These are phyloP conservation scores for Boechera stricta DNA, from an alignment of 345 rosid species.

Conservation along the genomic window DNA sequence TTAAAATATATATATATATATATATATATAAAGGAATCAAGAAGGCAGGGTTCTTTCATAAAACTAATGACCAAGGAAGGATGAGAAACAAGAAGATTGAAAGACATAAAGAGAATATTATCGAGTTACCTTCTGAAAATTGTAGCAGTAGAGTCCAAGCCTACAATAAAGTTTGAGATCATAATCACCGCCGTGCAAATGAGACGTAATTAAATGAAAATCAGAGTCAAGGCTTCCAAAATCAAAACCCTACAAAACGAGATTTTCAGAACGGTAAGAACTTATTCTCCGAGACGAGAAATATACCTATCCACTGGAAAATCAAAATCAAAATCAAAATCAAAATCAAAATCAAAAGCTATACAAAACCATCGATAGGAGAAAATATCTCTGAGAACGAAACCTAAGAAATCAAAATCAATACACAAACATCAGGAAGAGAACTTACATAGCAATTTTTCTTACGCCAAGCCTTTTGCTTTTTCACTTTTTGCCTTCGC, in stretches of 20 bases:
- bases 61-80: no score
- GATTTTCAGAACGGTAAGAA: no score
- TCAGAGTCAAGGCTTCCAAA: not conserved
- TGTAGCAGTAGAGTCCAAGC: slow-evolving; percentile 1
- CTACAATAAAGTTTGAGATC: not conserved
- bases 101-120: not conserved
- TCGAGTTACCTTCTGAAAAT: not conserved
- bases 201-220: not conserved
- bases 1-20: not conserved
- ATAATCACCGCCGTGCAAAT: not conserved
- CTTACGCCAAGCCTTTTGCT: no score
- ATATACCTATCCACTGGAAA: no score
- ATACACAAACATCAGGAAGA: not conserved
- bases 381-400: no score
- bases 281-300: no score
- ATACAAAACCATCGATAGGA: no score
- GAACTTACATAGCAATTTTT: not conserved
- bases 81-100: not conserved
- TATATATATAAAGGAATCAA: not conserved
- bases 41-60: not conserved
- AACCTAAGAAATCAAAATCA: not conserved
- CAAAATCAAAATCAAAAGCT: no score
- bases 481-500: no score
- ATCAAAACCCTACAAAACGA: not conserved
- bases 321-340: no score